phyloP scores from a whole-genome alignment of 164 flowering plant genomes.

The Vitis amurensis region DNA sequence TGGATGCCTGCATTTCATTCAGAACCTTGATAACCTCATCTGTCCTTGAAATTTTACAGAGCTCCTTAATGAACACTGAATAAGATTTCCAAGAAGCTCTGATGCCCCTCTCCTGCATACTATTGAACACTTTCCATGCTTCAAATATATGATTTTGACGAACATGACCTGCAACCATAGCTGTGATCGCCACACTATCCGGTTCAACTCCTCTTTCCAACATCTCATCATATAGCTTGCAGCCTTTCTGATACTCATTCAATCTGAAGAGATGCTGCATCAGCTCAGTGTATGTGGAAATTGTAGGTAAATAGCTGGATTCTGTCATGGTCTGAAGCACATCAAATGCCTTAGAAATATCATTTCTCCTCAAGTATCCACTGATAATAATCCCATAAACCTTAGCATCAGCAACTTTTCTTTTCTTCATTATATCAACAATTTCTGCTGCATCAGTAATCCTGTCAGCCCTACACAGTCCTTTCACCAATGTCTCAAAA shows the following conservation, averaged over 20 bases:
- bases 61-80: slow-evolving; percentile 63
- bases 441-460: slow-evolving; percentile 74
- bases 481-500: slow-evolving; percentile 60
- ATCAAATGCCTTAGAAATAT: slow-evolving; percentile 55
- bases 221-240: slow-evolving; percentile 64
- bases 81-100: slow-evolving; percentile 49
- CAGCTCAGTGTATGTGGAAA: slow-evolving; percentile 61
- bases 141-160: slow-evolving; percentile 45
- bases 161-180: slow-evolving; percentile 66
- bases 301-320: slow-evolving; percentile 40
- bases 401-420: slow-evolving; percentile 31
- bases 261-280: slow-evolving; percentile 61
- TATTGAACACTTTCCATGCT: slow-evolving; percentile 60
- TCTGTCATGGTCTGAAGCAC: slow-evolving; percentile 48
- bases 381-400: slow-evolving; percentile 54
- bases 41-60: slow-evolving; percentile 54
- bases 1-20: slow-evolving; percentile 50
- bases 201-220: slow-evolving; percentile 49
- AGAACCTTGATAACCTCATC: slow-evolving; percentile 59
- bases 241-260: slow-evolving; percentile 58
- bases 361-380: slow-evolving; percentile 55
- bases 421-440: slow-evolving; percentile 64
- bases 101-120: slow-evolving; percentile 58
- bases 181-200: slow-evolving; percentile 59
- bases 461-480: slow-evolving; percentile 64